phyloP scores from a whole-genome alignment of 1,284 basidiomycete genomes.

The Phellopilus nigrolimitatus region DNA sequence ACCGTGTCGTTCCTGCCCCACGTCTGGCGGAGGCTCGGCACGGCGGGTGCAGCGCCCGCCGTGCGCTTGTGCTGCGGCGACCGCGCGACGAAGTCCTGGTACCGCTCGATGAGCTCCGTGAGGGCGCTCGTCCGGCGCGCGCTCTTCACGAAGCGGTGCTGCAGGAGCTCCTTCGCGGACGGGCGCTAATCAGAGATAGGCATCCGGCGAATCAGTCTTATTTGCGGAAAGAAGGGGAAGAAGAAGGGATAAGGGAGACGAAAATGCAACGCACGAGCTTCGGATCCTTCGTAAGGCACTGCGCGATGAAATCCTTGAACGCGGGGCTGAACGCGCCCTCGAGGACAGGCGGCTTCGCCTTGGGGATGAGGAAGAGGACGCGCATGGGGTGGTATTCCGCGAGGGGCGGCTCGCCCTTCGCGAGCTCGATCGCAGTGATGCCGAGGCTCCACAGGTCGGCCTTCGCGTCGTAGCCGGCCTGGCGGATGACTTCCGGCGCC shows the following conservation, averaged over 20 bases:
- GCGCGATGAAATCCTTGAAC: conserved; percentile 91
- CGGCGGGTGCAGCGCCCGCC: conserved; percentile 21
- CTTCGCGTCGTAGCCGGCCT: conserved; percentile 93
- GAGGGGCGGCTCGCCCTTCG: conserved; percentile 89
- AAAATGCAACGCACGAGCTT: conserved; percentile 42
- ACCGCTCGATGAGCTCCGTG: conserved; percentile 81
- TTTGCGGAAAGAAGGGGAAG: conserved; percentile 9
- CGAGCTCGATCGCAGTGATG: conserved; percentile 95
- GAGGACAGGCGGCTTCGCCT: conserved; percentile 88
- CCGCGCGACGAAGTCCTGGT: conserved; percentile 63
- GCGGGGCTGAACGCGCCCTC: conserved; percentile 80
- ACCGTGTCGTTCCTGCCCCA: conserved; percentile 72
- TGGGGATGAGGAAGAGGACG: conserved; percentile 93
- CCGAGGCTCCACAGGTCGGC: conserved; percentile 98
- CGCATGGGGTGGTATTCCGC: conserved; percentile 96
- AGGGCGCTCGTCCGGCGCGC: conserved; percentile 81
- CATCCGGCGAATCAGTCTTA: conserved; percentile 22
- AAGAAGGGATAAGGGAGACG: background rate
- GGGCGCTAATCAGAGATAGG: conserved; percentile 57
- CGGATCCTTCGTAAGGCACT: conserved; percentile 93
- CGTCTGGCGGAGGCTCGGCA: conserved; percentile 51
- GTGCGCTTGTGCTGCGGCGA: conserved; percentile 47
- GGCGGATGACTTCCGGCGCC: conserved; percentile 96
- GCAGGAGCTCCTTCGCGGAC: conserved; percentile 84
- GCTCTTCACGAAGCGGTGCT: conserved; percentile 86